These are phyloP conservation scores for Cercospora sojina DNA, from an alignment of 2,329 filamentous ascomycete genomes.

Conservation along the genomic window DNA sequence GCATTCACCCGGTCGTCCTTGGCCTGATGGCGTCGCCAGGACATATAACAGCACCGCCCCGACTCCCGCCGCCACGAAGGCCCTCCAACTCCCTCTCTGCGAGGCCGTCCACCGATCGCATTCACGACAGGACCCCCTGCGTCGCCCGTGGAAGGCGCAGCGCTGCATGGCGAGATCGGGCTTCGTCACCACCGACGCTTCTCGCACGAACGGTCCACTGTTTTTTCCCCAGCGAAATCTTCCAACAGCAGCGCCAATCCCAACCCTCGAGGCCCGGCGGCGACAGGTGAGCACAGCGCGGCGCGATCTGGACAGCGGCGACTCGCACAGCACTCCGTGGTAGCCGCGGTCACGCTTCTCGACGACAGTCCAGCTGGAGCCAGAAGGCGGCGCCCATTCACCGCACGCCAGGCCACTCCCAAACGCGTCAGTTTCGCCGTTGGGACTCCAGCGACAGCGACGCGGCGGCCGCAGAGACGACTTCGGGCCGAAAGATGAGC, in stretches of 20 bases:
- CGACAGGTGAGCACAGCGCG: neutral
- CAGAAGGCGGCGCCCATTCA: neutral
- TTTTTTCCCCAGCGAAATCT: constrained; percentile 14
- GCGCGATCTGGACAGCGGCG: neutral
- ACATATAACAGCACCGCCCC: constrained; percentile 7
- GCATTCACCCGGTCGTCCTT: constrained; percentile 9
- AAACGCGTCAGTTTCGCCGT: constrained; percentile 18
- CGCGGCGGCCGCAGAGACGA: neutral
- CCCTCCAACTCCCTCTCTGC: neutral
- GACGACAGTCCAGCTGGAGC: constrained; percentile 8
- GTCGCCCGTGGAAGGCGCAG: constrained; percentile 1
- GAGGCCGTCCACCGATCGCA: neutral
- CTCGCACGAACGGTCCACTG: constrained; percentile 16
- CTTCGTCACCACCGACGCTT: neutral
- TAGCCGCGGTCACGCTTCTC: neutral
- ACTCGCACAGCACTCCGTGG: neutral
- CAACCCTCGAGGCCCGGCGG: constrained; percentile 5
- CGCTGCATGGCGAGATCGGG: constrained; percentile 11
- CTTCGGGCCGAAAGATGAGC: constrained; percentile 15
- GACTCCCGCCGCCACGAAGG: neutral
- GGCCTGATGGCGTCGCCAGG: constrained; percentile 2
- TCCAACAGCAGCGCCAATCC: constrained; percentile 3
- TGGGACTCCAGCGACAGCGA: neutral
- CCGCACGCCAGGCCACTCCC: constrained; percentile 1
- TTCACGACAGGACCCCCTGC: neutral